Base-by-base conservation (phyloP, 1,139 yeast species). In the Meyerozyma smithsonii region DNA sequence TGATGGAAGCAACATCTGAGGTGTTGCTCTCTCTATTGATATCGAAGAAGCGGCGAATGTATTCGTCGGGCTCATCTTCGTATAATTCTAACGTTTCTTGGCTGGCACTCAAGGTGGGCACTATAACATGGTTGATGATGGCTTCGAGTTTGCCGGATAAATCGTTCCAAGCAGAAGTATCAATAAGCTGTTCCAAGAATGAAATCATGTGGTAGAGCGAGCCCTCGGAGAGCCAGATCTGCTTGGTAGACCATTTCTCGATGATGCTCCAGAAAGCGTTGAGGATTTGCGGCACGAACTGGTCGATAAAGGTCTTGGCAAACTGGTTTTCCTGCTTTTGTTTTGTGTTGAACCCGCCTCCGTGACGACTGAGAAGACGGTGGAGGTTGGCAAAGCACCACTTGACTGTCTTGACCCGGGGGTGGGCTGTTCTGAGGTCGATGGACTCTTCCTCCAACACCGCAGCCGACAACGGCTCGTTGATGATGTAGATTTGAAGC, bases 1-100 rank as follows among this genome's bases (percentile, higher is more conserved):
- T 84, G 38, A 84, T 77, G 2, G 96, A 83, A 0, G 96, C 96
- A 33, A 79, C 79, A 53, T 87, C 96, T 0, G 95, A 79, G 10
- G 92, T 82, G 36, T 78, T 75, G 28, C 78, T 73, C 47, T 86
- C 95, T 48, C 85, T 80, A 52, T 78, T 81, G 42, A 81, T 68
- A 54, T 82, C 89, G 48, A 81, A 81, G 52, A 65, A 81, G 48
- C 85, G 72, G 63, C 89, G 73, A 28, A 83, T 72, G 52, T 83
- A 84, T 50, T 84, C 90, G 47, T 81, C 86, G 5, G 84, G 81
- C 45, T 84, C 90, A 46, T 79, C 85, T 50, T 83, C 85, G 52
- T 79, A 81, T 40, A 81, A 62, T 49, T 81, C 86, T 30, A 82
- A 63, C 28, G 77, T 69, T 43, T 72, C 77, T 28, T 72, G 74